phyloP scores from a whole-genome alignment of 352 stramenopile species.

The Globisporangium spinosum region DNA sequence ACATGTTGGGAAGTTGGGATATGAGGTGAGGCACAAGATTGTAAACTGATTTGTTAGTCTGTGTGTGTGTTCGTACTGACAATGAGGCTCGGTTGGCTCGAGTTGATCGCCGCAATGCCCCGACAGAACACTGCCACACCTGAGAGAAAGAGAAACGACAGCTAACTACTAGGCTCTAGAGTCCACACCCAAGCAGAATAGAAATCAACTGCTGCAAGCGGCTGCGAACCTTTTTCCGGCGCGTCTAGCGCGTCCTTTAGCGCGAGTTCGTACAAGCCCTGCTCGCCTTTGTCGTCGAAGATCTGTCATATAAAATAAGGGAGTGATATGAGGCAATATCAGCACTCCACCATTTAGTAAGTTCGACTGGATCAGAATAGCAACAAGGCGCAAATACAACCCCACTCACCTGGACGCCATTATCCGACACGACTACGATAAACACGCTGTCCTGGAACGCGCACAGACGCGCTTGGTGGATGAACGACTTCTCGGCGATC shows the following conservation, averaged over 20 bases:
- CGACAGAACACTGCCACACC: constrained; percentile 50
- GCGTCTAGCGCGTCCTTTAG: constrained; percentile 49
- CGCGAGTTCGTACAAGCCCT: constrained; percentile 50
- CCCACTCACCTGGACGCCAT: constrained; percentile 43
- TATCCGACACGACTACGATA: constrained; percentile 64
- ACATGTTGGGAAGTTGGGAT: neutral
- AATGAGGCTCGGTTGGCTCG: constrained; percentile 39
- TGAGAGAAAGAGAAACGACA: constrained; percentile 15
- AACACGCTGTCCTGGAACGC: constrained; percentile 35
- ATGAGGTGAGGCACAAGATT: neutral
- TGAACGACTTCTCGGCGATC: constrained; percentile 40
- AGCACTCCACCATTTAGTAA: neutral
- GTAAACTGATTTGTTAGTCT: neutral
- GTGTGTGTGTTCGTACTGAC: constrained; percentile 31
- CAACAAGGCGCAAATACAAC: neutral
- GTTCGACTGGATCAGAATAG: neutral
- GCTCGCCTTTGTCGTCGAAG: constrained; percentile 53
- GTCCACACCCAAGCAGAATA: neutral
- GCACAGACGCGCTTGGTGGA: constrained; percentile 69
- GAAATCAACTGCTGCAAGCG: neutral
- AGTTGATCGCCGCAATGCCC: constrained; percentile 56
- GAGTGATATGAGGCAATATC: neutral
- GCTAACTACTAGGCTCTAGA: neutral
- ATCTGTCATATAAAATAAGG: constrained; percentile 27
- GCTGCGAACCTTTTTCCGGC: constrained; percentile 37